Evolutionary conservation across 2,329 filamentous ascomycete genomes (phyloP), one percentile per base, ranked within the genome.

Genomic region (Xylaria sp.): DNA sequence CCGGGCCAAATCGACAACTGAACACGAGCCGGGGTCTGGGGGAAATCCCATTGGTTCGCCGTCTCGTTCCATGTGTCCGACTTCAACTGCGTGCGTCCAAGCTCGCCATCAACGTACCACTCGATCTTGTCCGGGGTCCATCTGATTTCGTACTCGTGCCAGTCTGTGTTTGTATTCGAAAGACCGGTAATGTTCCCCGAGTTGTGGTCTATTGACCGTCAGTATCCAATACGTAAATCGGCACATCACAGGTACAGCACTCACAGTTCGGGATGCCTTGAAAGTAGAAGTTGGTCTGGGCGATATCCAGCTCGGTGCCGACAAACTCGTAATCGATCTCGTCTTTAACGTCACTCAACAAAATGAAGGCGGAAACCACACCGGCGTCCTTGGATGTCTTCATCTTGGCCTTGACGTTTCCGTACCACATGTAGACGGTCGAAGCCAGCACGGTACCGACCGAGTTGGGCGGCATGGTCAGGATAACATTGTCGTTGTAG

Each of bases 261-360:
- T 85, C 85, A 97, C 94, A 98, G 80, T 95, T 87, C 48, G 93
- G 91, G 72, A 98, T 91, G 78, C 96, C 96, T 83, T 98, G 94
- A 83, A 92, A 98, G 83, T 98, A 99, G 85, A 90, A 99, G 84
- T 99, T 99, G 79, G 94, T 96, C 84, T 99, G 94, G 20, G 92
- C 93, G 71, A 86, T 88, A 56, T 85, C 78, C 71, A 97, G 85
- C 77, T 98, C 93, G 54, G 88, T 88, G 73, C 96, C 96, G 64
- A 99, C 88, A 80, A 92, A 98, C 81, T 99, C 96, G 79, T 94
- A 98, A 83, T 99, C 96, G 77, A 99, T 97, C 82, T 99, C 96
- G 78, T 99, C 96, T 86, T 98, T 97, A 78, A 97, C 92, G 77
- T 98, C 95, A 43, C 92, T 94, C 81, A 98, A 89, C 78, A 98